Percentiles rank a stretch among this genome's conserved stretches.
phyloP scores from a whole-genome alignment of 345 rosid genomes.

The Barbarea vulgaris region DNA sequence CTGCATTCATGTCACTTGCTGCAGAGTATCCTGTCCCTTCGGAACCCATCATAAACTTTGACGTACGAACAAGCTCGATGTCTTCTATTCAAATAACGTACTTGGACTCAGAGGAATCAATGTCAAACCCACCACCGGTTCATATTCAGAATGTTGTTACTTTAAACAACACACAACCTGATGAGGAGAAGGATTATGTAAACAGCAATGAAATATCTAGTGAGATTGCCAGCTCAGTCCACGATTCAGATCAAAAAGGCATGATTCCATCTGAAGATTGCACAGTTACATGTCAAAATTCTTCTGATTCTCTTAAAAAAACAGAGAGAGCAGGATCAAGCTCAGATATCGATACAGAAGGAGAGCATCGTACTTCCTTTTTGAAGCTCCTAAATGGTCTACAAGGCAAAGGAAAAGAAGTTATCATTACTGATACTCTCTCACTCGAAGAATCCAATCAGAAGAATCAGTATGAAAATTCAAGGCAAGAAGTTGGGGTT shows the following conservation, averaged over 20 bases:
- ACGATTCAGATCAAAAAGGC: conserved; percentile 40
- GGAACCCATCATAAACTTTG: conserved; percentile 36
- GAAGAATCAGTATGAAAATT: conserved; percentile 22
- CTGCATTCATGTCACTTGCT: conserved; percentile 93
- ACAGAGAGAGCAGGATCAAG: conserved; percentile 56
- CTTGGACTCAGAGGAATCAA: conserved; percentile 56
- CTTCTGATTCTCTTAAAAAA: conserved; percentile 48
- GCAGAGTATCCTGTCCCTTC: conserved; percentile 61
- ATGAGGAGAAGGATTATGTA: conserved; percentile 56
- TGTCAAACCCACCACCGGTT: conserved; percentile 45
- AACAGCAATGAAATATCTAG: conserved; percentile 50
- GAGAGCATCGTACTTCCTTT: conserved; percentile 45
- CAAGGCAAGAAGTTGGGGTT: conserved; percentile 28
- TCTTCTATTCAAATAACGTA: conserved; percentile 47
- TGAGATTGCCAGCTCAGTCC: conserved; percentile 39
- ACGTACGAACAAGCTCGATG: conserved; percentile 45
- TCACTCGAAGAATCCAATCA: conserved; percentile 35
- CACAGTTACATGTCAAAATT: conserved; percentile 52
- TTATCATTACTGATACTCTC: conserved; percentile 34
- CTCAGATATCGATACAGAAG: conserved; percentile 53
- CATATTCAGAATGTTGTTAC: conserved; percentile 54
- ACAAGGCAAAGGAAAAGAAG: conserved; percentile 33
- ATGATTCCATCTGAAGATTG: conserved; percentile 62
- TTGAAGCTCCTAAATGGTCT: conserved; percentile 56
- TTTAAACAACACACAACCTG: conserved; percentile 38